phyloP scores from a whole-genome alignment of 306 rosid genomes.

The Amphicarpaea edgeworthii region DNA sequence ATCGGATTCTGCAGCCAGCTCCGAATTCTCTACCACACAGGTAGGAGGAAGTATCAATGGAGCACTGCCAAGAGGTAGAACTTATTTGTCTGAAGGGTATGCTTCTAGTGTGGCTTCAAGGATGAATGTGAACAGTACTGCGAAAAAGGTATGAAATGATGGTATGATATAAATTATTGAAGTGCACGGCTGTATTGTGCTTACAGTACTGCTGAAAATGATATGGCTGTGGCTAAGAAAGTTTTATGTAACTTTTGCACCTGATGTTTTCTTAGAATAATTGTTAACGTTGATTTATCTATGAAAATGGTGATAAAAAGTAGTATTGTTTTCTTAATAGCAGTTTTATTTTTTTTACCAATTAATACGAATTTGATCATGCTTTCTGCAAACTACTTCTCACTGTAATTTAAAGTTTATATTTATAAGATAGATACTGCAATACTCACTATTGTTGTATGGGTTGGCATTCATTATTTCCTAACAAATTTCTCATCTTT shows the following conservation, averaged over 20 bases:
- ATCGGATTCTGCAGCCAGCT: slow-evolving; percentile 89
- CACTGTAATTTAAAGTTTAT: background rate
- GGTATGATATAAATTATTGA: slow-evolving; percentile 17
- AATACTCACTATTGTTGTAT: background rate
- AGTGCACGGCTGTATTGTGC: slow-evolving; percentile 11
- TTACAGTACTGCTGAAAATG: background rate
- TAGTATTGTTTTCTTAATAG: background rate
- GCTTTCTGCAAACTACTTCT: slow-evolving; percentile 11
- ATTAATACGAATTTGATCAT: background rate
- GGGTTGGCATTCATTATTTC: slow-evolving; percentile 15
- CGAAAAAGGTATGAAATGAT: slow-evolving; percentile 64
- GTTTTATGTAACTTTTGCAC: too few relatives aligned
- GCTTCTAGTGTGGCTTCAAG: slow-evolving; percentile 78
- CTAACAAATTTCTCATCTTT: slow-evolving; percentile 25
- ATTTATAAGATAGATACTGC: slow-evolving; percentile 18
- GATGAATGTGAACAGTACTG: slow-evolving; percentile 57
- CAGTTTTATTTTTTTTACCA: background rate
- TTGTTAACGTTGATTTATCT: background rate
- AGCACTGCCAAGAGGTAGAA: slow-evolving; percentile 55
- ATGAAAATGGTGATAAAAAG: background rate
- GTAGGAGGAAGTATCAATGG: slow-evolving; percentile 85
- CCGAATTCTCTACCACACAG: slow-evolving; percentile 87
- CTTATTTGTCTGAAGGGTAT: slow-evolving; percentile 79
- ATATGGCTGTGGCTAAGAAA: too few relatives aligned
- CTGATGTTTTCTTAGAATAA: background rate